A percentile compares a stretch with the other conserved stretches of the same genome.
phyloP scores from a whole-genome alignment of 2,329 filamentous ascomycete genomes.

The Hymenoscyphus occultus region DNA sequence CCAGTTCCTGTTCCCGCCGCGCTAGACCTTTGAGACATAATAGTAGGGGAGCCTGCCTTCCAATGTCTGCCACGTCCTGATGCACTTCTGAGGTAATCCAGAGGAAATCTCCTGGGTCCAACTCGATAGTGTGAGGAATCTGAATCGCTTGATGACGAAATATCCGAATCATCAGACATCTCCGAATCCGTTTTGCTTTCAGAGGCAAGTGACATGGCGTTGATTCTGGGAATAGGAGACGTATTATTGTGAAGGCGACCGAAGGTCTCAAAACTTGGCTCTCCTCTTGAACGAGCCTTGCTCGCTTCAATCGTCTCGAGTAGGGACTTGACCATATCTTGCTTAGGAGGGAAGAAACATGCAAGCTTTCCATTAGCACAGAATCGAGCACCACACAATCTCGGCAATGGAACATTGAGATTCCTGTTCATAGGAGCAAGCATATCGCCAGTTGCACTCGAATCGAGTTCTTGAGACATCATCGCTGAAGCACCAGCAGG shows the following conservation, averaged over 20 bases:
- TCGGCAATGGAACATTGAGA: conserved; percentile 53
- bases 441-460: conserved; percentile 51
- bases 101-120: conserved; percentile 26
- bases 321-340: conserved; percentile 50
- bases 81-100: conserved; percentile 32
- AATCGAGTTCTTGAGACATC: conserved; percentile 60
- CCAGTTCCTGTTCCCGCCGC: conserved; percentile 48
- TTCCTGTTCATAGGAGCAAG: conserved; percentile 50
- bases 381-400: conserved; percentile 59
- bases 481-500: conserved; percentile 42
- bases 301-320: conserved; percentile 47
- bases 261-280: conserved; percentile 61
- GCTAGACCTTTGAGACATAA: conserved; percentile 36
- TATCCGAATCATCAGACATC: conserved; percentile 34
- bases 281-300: conserved; percentile 45
- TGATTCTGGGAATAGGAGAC: conserved; percentile 46
- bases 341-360: conserved; percentile 68
- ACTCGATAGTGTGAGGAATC: conserved; percentile 36
- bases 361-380: conserved; percentile 60
- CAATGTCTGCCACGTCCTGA: conserved; percentile 25
- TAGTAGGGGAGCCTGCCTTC: conserved; percentile 32
- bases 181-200: conserved; percentile 41
- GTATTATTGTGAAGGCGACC: conserved; percentile 52
- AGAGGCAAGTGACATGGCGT: conserved; percentile 34
- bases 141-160: conserved; percentile 36